Evolutionary conservation across 768 basidiomycete genomes (phyloP).

Genomic region (Gautieria morchelliformis): DNA sequence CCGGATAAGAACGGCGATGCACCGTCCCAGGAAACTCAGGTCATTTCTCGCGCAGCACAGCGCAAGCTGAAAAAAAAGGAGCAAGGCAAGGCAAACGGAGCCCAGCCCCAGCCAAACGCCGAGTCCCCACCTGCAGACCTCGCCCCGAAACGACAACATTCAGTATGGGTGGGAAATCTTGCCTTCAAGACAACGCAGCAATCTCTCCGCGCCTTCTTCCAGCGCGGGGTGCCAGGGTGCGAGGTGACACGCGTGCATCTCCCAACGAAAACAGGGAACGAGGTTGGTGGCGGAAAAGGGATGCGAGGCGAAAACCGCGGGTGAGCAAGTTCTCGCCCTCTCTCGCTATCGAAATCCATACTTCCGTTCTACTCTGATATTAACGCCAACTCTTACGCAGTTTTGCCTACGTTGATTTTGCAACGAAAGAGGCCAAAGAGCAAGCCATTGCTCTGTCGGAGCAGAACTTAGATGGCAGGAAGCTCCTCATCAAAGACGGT

Average conservation of each 20-base stretch:
- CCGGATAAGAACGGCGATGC: constrained; percentile 14
- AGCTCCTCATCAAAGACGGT: constrained; percentile 92
- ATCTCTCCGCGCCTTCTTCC: constrained; percentile 62
- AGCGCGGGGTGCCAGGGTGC: constrained; percentile 38
- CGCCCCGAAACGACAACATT: constrained; percentile 58
- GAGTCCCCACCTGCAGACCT: constrained; percentile 21
- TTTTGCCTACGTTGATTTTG: constrained; percentile 95
- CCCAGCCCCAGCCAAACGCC: constrained; percentile 33
- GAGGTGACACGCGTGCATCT: constrained; percentile 77
- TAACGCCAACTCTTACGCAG: constrained; percentile 29
- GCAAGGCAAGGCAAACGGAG: constrained; percentile 9
- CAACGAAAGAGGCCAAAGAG: constrained; percentile 60
- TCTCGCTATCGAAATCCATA: background rate
- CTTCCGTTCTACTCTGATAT: constrained; percentile 12
- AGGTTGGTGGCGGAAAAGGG: constrained; percentile 28
- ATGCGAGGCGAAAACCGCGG: constrained; percentile 65
- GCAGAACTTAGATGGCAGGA: constrained; percentile 70
- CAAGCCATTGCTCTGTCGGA: constrained; percentile 79
- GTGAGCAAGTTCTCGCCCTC: constrained; percentile 32
- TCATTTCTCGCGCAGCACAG: constrained; percentile 68
- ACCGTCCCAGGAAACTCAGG: constrained; percentile 27
- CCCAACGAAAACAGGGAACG: constrained; percentile 56
- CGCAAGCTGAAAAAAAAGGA: constrained; percentile 49
- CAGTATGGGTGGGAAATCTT: constrained; percentile 94
- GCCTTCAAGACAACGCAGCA: constrained; percentile 80